A percentile compares a stretch with the other conserved stretches of the same genome.
Evolutionary conservation across 2,329 filamentous ascomycete genomes (phyloP).

Genomic region (Fusarium continuum): DNA sequence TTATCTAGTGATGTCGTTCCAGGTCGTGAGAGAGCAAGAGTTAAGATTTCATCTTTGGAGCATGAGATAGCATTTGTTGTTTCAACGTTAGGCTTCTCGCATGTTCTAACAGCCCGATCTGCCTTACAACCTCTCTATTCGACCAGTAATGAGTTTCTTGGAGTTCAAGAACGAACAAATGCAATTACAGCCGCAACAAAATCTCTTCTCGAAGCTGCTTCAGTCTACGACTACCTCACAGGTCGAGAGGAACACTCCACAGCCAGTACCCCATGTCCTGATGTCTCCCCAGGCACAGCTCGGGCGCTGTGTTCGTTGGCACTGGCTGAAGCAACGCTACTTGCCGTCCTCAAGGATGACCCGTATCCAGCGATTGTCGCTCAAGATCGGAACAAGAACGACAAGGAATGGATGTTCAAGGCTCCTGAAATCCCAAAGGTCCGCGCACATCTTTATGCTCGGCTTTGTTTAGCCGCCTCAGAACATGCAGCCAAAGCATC

Average conservation of each 20-base stretch:
- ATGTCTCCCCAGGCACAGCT: conserved; percentile 62
- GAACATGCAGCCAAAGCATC: conserved; percentile 84
- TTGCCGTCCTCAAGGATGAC: conserved; percentile 93
- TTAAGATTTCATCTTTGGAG: conserved; percentile 77
- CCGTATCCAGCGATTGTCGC: conserved; percentile 86
- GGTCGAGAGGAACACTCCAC: conserved; percentile 59
- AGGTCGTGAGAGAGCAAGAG: conserved; percentile 70
- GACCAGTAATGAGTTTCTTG: conserved; percentile 67
- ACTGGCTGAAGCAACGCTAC: conserved; percentile 86
- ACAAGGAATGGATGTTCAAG: conserved; percentile 97
- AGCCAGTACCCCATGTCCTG: conserved; percentile 57
- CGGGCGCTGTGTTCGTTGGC: conserved; percentile 72
- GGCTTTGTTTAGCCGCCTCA: conserved; percentile 85
- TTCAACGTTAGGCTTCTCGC: conserved; percentile 77
- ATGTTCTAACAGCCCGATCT: conserved; percentile 76
- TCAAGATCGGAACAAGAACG: conserved; percentile 81
- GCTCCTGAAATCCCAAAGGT: conserved; percentile 89
- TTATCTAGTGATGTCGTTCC: conserved; percentile 72
- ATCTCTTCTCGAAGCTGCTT: conserved; percentile 79
- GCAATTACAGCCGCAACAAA: conserved; percentile 80
- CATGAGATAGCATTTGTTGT: conserved; percentile 85
- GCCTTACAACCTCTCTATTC: conserved; percentile 78
- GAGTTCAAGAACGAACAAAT: conserved; percentile 71
- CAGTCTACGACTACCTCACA: conserved; percentile 78
- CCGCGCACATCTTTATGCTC: conserved; percentile 85